A percentile compares a stretch with the other conserved stretches of the same genome.
Conservation (phyloP, 2,329 filamentous ascomycete species). For the Ilyonectria sp. region DNA sequence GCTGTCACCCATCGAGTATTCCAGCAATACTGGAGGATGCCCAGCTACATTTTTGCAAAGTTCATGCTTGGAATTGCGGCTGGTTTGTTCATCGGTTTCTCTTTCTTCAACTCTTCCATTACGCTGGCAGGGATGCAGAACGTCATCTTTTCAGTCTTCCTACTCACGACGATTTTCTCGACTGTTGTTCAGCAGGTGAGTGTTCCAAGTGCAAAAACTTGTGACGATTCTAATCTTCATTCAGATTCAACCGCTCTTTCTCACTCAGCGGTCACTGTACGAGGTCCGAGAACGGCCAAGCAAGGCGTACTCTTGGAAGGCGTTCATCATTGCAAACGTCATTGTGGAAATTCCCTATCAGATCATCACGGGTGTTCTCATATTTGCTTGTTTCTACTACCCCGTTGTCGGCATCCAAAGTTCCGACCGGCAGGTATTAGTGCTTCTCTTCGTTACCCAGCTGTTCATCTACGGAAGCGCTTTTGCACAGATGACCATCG, state of each 20-base stretch:
- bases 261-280: slow-evolving; percentile 81
- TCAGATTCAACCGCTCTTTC: slow-evolving; percentile 81
- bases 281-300: slow-evolving; percentile 83
- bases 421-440: slow-evolving; percentile 72
- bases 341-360: slow-evolving; percentile 82
- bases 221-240: slow-evolving; percentile 18
- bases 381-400: slow-evolving; percentile 79
- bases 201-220: not conserved
- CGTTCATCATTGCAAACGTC: slow-evolving; percentile 80
- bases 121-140: slow-evolving; percentile 80
- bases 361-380: slow-evolving; percentile 73
- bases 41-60: slow-evolving; percentile 84
- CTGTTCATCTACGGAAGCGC: slow-evolving; percentile 81
- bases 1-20: slow-evolving; percentile 80
- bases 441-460: slow-evolving; percentile 75
- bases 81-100: slow-evolving; percentile 82
- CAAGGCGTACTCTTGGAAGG: slow-evolving; percentile 83
- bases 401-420: slow-evolving; percentile 66
- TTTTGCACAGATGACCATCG: slow-evolving; percentile 82
- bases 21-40: slow-evolving; percentile 87
- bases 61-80: slow-evolving; percentile 71
- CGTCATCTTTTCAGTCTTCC: slow-evolving; percentile 82
- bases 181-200: slow-evolving; percentile 73
- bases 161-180: slow-evolving; percentile 82
- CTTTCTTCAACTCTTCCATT: slow-evolving; percentile 71